Conservation (phyloP, 371 early-diverging fungal genomes). For the Parasitella parasitica region DNA sequence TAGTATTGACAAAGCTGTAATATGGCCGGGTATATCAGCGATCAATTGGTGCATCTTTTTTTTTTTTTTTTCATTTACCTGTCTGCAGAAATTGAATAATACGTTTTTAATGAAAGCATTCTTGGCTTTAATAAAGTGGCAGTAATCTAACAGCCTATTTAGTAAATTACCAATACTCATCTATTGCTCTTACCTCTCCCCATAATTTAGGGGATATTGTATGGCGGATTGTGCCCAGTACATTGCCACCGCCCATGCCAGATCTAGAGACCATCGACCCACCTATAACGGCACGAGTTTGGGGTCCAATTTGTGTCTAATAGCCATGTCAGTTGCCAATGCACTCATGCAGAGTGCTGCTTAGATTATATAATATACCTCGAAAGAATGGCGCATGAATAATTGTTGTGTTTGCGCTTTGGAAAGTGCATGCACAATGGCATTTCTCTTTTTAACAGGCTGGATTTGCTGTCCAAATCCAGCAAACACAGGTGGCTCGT, state of each 20-base stretch:
- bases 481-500: constrained; percentile 54
- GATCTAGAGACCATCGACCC: constrained; percentile 72
- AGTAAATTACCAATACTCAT: not conserved
- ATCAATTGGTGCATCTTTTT: not conserved
- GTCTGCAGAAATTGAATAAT: constrained; percentile 67
- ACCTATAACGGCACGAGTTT: constrained; percentile 62
- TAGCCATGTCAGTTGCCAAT: not conserved
- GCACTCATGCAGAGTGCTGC: not conserved
- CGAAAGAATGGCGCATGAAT: constrained; percentile 82
- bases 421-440: constrained; percentile 33
- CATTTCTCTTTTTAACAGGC: constrained; percentile 13
- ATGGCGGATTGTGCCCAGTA: constrained; percentile 74
- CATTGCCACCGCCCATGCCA: constrained; percentile 78
- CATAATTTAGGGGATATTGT: constrained; percentile 69
- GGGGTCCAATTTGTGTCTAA: constrained; percentile 69
- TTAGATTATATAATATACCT: constrained; percentile 48
- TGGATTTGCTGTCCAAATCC: constrained; percentile 33
- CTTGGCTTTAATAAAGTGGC: constrained; percentile 62
- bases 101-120: constrained; percentile 61
- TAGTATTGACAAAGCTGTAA: constrained; percentile 66
- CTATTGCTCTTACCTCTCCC: constrained; percentile 54
- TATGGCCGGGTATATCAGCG: not conserved
- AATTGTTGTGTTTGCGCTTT: constrained; percentile 69
- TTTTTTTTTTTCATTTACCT: constrained; percentile 32
- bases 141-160: constrained; percentile 40